Conservation (phyloP, 106 monocot genomes). For the Platanthera guangdongensis region DNA sequence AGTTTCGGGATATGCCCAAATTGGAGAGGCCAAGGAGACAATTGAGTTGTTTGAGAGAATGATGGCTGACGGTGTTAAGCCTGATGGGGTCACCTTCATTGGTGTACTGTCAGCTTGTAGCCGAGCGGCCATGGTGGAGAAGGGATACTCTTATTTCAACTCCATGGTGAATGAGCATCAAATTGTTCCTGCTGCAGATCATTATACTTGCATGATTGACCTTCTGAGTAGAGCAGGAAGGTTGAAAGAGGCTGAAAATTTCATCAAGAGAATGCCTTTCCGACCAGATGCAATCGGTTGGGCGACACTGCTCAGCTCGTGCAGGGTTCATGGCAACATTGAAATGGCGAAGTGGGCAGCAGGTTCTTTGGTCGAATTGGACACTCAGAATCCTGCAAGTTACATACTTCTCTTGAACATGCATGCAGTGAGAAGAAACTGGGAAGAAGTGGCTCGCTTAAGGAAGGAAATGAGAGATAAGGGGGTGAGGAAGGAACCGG, state of each 20-base stretch:
- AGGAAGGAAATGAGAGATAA: slow-evolving; percentile 62
- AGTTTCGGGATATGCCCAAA: slow-evolving; percentile 62
- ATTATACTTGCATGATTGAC: slow-evolving; percentile 90
- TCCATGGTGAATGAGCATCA: slow-evolving; percentile 50
- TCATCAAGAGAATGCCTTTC: slow-evolving; percentile 66
- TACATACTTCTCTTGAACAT: slow-evolving; percentile 66
- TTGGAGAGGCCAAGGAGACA: slow-evolving; percentile 62
- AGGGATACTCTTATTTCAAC: slow-evolving; percentile 43
- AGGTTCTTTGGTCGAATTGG: slow-evolving; percentile 47
- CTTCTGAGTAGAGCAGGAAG: slow-evolving; percentile 58
- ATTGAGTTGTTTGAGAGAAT: slow-evolving; percentile 63
- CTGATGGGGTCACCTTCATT: slow-evolving; percentile 66
- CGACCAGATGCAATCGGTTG: slow-evolving; percentile 61
- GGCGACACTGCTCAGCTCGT: slow-evolving; percentile 70
- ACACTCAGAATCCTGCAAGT: slow-evolving; percentile 61
- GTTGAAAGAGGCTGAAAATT: slow-evolving; percentile 53
- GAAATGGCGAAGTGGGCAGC: slow-evolving; percentile 87
- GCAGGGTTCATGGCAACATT: slow-evolving; percentile 53
- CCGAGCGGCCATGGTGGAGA: slow-evolving; percentile 63
- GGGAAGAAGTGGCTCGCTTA: slow-evolving; percentile 54
- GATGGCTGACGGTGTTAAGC: slow-evolving; percentile 42
- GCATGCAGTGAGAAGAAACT: slow-evolving; percentile 50
- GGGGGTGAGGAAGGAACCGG: slow-evolving; percentile 63
- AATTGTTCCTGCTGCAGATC: slow-evolving; percentile 46
- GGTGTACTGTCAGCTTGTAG: slow-evolving; percentile 81